Evolutionary conservation across 202 grass and related monocot species (phyloP), one percentile per base, ranked within the genome.

Genomic region (Musa balbisiana): DNA sequence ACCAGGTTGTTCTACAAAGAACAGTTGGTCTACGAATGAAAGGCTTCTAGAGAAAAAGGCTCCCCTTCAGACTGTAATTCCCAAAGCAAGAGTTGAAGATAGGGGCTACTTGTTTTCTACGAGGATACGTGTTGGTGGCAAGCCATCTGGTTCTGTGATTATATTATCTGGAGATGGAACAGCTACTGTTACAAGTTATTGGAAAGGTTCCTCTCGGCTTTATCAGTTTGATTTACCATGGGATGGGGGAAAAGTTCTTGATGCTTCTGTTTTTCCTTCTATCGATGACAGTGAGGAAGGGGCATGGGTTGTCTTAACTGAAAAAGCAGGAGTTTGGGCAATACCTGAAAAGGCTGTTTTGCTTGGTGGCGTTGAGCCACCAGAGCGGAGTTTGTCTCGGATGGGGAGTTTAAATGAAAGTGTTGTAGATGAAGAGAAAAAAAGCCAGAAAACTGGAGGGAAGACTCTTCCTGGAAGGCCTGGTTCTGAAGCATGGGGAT

Each of bases 331-430:
- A 73, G 52, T 92, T 82, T 98, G 94, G 91, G 88, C 87, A 70
- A 90, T 98, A 80, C 94, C 90, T 85, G 94, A 98, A 87, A 98
- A 98, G 43, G 88, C 94, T 84, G 87, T 98, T 80, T 86, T 93
- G 86, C 85, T 93, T 85, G 94, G 94, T 87, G 94, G 91, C 27
- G 94, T 98, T 81, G 87, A 98, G 62, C 94, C 94, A 55, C 94
- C 94, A 53, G 94, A 98, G 27, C 87, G 88, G 76, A 98, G 94
- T 77, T 98, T 98, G 75, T 98, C 94, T 80, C 87, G 91, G 76
- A 98, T 94, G 82, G 94, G 91, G 68, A 98, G 94, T 77, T 87
- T 88, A 70, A 98, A 93, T 82, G 94, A 94, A 85, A 80, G 81
- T 10, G 79, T 90, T 72, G 83, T 74, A 78, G 90, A 94, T 82